Base-by-base conservation (phyloP, 108 stramenopile genomes). In the Licmophora abbreviata region DNA sequence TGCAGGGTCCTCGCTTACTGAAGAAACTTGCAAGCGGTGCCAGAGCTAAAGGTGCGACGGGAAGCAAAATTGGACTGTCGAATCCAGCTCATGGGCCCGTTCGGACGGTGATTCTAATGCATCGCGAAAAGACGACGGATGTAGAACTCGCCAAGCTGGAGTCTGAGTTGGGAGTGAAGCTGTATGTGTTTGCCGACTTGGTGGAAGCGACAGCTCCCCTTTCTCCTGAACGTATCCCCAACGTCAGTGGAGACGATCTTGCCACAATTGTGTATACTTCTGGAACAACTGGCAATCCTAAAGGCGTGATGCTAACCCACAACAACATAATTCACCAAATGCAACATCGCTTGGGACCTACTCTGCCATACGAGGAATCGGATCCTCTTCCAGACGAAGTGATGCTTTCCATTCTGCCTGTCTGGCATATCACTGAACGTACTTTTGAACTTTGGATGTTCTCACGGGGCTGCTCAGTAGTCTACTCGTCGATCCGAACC, bases 281-380 rank as follows among this genome's bases (percentile, higher is more conserved):
- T 25, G 97, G 97, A 24, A 98, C 97, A 9, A 98, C 97, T 3
- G 97, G 97, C 17, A 44, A 64, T 5, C 97, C 97, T 30, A 98
- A 98, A 70, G 97, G 96, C 41, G 97, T 97, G 51, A 96, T 98
- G 95, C 64, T 98, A 37, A 74, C 91, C 9, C 95, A 98, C 58
- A 95, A 94, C 48, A 98, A 98, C 55, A 67, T 98, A 31, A 46
- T 93, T 18, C 91, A 93, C 64, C 91, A 93, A 61, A 76, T 66
- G 33, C 58, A 64, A 1, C 87, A 86, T 49, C 85, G 91, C 5
- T 40, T 93, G 22, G 63, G 65, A n/a, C 76, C 71, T n/a, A 69
- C 75, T 25, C 59, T 50, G 23, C 64, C 71, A 1, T 88, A 84
- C 42, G 82, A 85, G 33, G 77, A 81, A 44, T 46, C 71, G 1